These are phyloP conservation scores for Opeltia flavorubescens DNA, from an alignment of 495 filamentous ascomycete genomes.

Conservation along the genomic window DNA sequence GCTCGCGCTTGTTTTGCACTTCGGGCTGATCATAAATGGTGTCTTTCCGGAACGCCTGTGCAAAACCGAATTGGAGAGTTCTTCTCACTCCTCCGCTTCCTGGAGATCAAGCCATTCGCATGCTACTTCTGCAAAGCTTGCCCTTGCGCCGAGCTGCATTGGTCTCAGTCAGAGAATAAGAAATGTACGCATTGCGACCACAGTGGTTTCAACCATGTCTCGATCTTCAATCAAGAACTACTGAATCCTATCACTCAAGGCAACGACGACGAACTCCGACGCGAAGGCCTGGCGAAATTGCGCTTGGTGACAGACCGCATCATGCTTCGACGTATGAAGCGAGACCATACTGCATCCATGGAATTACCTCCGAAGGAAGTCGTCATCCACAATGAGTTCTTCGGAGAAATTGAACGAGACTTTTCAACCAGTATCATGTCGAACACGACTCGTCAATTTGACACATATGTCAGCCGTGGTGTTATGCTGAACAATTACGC, in stretches of 20 bases:
- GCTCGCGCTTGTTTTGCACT: conserved; percentile 91
- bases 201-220: conserved; percentile 72
- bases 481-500: conserved; percentile 96
- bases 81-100: conserved; percentile 84
- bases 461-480: conserved; percentile 87
- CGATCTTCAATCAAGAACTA: conserved; percentile 90
- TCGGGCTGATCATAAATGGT: conserved; percentile 80
- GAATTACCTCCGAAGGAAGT: conserved; percentile 93
- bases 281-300: conserved; percentile 61
- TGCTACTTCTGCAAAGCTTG: conserved; percentile 87
- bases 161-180: conserved; percentile 51
- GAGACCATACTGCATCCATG: conserved; percentile 82
- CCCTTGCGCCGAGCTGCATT: conserved; percentile 65
- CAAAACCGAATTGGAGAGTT: conserved; percentile 96
- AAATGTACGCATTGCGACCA: conserved; percentile 52
- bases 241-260: conserved; percentile 64
- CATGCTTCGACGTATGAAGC: conserved; percentile 88
- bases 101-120: conserved; percentile 75
- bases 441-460: conserved; percentile 71
- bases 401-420: conserved; percentile 87
- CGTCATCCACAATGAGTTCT: conserved; percentile 81
- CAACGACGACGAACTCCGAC: conserved; percentile 34
- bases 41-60: conserved; percentile 83
- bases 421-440: conserved; percentile 93
- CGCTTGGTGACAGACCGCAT: conserved; percentile 76